These are phyloP conservation scores for Dillenia turbinata DNA, from an alignment of 164 flowering plant genomes.

Conservation along the genomic window DNA sequence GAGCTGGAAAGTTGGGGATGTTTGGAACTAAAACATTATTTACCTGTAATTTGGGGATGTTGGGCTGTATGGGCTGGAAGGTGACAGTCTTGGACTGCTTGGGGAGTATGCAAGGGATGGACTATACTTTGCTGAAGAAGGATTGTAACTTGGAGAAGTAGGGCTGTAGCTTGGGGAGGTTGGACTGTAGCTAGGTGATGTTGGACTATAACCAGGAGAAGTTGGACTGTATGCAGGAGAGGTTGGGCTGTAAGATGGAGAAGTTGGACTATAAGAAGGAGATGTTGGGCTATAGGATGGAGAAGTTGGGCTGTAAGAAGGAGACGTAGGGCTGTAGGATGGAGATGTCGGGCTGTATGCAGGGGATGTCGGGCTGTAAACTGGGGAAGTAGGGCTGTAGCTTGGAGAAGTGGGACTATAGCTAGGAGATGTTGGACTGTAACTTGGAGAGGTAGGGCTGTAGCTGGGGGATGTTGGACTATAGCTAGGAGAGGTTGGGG, in stretches of 20 bases:
- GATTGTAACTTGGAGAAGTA: conserved; percentile 66
- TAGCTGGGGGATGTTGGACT: conserved; percentile 79
- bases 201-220: conserved; percentile 83
- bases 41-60: conserved; percentile 96
- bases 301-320: conserved; percentile 89
- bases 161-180: conserved; percentile 82
- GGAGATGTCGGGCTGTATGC: conserved; percentile 90
- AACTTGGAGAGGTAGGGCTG: conserved; percentile 72
- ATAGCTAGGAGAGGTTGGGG: conserved; percentile 72
- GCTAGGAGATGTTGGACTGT: conserved; percentile 79
- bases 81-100: conserved; percentile 80
- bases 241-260: conserved; percentile 91
- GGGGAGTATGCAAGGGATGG: conserved; percentile 91
- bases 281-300: conserved; percentile 95
- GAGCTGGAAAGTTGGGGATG: too few species aligned
- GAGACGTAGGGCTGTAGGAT: conserved; percentile 86
- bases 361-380: conserved; percentile 85
- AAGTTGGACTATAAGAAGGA: conserved; percentile 90
- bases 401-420: conserved; percentile 85
- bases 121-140: conserved; percentile 70
- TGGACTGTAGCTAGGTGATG: conserved; percentile 81
- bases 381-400: conserved; percentile 90
- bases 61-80: conserved; percentile 85
- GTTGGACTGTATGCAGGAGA: conserved; percentile 91
- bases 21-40: not conserved